phyloP scores from a whole-genome alignment of 139 green algal genomes.

The Picochlorum sp. region DNA sequence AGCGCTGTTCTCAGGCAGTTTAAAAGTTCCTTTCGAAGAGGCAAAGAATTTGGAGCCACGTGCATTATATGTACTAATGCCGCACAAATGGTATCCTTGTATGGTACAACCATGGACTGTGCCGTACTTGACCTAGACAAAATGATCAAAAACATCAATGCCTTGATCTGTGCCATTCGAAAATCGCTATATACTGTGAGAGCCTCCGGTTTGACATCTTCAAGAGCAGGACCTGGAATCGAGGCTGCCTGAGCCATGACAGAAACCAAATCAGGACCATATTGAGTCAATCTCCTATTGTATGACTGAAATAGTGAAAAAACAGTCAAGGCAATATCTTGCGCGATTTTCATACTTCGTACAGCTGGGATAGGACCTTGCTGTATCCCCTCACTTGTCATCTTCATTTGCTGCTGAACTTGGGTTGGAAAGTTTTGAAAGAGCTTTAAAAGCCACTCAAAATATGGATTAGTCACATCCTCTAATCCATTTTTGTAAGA shows the following conservation, averaged over 20 bases:
- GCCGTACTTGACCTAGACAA: constrained; percentile 14
- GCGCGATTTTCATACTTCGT: not conserved
- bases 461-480: constrained; percentile 50
- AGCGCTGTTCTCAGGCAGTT: constrained; percentile 59
- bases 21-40: constrained; percentile 74
- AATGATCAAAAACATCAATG: constrained; percentile 41
- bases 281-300: constrained; percentile 9
- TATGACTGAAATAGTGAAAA: constrained; percentile 22
- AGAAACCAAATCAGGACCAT: constrained; percentile 1
- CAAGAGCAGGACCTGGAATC: not conserved
- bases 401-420: not conserved
- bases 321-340: constrained; percentile 16
- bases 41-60: constrained; percentile 49
- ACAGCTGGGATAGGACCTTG: not conserved
- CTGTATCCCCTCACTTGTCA: not conserved
- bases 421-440: not conserved
- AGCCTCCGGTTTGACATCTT: not conserved
- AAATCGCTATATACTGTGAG: constrained; percentile 45
- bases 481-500: constrained; percentile 45
- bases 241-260: constrained; percentile 10
- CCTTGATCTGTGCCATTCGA: constrained; percentile 49
- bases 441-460: constrained; percentile 56
- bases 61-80: constrained; percentile 30
- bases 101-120: constrained; percentile 3
- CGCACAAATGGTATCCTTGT: constrained; percentile 15